phyloP scores from a whole-genome alignment of 2,329 filamentous ascomycete species.

The Ascochyta fabae region DNA sequence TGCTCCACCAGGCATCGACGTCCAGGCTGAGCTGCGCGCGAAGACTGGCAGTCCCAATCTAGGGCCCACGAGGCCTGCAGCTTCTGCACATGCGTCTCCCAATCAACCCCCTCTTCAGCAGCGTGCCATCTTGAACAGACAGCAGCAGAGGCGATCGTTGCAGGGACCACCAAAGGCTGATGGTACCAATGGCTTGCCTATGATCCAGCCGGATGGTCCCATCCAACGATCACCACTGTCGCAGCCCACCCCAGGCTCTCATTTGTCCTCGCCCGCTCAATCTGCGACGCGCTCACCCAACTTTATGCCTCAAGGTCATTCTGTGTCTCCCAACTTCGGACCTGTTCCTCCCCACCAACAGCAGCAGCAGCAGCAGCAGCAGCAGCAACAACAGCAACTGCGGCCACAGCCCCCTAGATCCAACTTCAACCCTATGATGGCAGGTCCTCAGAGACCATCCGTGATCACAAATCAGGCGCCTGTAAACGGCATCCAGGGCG shows the following conservation, averaged over 20 bases:
- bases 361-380: slow-evolving; percentile 10
- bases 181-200: slow-evolving; percentile 50
- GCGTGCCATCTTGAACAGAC: slow-evolving; percentile 79
- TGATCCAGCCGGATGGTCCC: slow-evolving; percentile 49
- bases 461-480: slow-evolving; percentile 46
- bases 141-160: slow-evolving; percentile 73
- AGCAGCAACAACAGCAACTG: slow-evolving; percentile 28
- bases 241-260: slow-evolving; percentile 82
- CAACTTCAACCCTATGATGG: slow-evolving; percentile 54
- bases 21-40: slow-evolving; percentile 90
- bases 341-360: slow-evolving; percentile 56
- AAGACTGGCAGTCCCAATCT: slow-evolving; percentile 89
- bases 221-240: slow-evolving; percentile 71
- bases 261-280: slow-evolving; percentile 70
- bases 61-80: slow-evolving; percentile 64
- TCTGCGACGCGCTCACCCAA: slow-evolving; percentile 65
- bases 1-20: slow-evolving; percentile 78
- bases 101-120: slow-evolving; percentile 73
- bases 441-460: slow-evolving; percentile 49
- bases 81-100: slow-evolving; percentile 62
- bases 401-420: slow-evolving; percentile 57
- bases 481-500: slow-evolving; percentile 46
- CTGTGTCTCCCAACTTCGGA: slow-evolving; percentile 67
- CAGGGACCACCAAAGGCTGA: slow-evolving; percentile 79
- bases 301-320: slow-evolving; percentile 63